Evolutionary conservation across 345 rosid genomes (phyloP).

Genomic region (Acer yangbiense): DNA sequence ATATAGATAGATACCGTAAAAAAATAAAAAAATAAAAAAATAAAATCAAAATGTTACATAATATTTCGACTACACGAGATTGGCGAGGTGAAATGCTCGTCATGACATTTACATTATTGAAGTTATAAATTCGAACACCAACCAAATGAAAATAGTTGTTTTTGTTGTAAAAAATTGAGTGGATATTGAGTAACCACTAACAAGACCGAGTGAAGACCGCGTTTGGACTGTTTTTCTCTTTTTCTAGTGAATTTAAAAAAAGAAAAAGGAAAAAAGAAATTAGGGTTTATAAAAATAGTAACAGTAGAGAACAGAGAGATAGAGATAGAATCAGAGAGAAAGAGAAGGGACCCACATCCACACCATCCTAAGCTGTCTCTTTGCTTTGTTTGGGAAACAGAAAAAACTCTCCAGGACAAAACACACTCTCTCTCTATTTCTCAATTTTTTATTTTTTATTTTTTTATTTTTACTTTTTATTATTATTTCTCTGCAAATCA

Average conservation of each 20-base stretch:
- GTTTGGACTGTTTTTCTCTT: not conserved
- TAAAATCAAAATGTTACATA: too few relatives aligned
- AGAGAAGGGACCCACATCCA: conserved; percentile 13
- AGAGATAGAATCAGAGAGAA: not conserved
- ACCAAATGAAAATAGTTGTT: not conserved
- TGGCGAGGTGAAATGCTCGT: too few relatives aligned
- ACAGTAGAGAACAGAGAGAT: not conserved
- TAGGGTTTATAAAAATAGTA: not conserved
- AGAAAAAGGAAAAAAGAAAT: not conserved
- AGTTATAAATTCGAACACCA: too few relatives aligned
- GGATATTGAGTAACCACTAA: not conserved
- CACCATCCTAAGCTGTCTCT: conserved; percentile 25
- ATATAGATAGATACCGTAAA: too few relatives aligned
- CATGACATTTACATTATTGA: too few relatives aligned
- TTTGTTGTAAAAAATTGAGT: not conserved
- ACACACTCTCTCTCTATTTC: conserved; percentile 1
- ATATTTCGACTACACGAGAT: too few relatives aligned
- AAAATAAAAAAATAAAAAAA: too few relatives aligned
- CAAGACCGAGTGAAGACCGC: not conserved
- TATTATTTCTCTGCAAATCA: conserved; percentile 18
- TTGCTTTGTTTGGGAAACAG: not conserved
- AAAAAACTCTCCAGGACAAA: conserved; percentile 11
- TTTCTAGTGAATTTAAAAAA: not conserved
- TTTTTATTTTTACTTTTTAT: too few relatives aligned
- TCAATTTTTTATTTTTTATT: not conserved